Base-by-base conservation (phyloP, 352 stramenopile species). In the Globisporangium recalcitrans region DNA sequence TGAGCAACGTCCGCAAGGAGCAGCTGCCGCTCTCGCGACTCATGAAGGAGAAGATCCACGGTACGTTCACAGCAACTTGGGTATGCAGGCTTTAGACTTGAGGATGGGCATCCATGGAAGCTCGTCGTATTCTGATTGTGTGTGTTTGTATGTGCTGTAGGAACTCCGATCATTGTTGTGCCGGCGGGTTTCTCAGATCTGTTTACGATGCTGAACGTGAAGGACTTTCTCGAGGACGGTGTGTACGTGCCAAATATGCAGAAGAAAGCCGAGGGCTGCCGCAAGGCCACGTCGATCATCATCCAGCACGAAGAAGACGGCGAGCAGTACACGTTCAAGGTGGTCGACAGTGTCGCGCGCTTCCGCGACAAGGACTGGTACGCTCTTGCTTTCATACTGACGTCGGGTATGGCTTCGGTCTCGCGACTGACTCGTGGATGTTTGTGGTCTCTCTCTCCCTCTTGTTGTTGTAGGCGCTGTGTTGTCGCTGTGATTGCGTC, bases 101-200 rank as follows among this genome's bases (percentile, higher is more conserved):
- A 21, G 3, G 0, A 38, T 36, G 36, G 7, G 9, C 11, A 16
- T 47, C 4, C 22, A 21, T 19, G 29, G n/a, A 22, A 13, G 0
- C 40, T 46, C 1, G 31, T 8, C 19, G 26, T 34, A n/a, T 27
- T 36, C 13, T 19, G 10, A 42, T 7, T 52, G 19, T 13, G 19
- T 54, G 1, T 36, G 46, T 61, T 13, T 9, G 56, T 31, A 21
- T 14, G 27, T 58, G 10, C 16, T 14, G 21, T 54, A 90, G 81
- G 85, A 22, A 96, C 81, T 8, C 87, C 87, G n/a, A 96, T 97
- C 58, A 97, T 97, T 72, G 85, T 97, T 27, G 84, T 97, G 9
- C 90, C 90, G 0, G 88, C 87, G 0, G 87, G 88, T 2, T 90
- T 90, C 52, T 94, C 85, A 27, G 85, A 96, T 52, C 52, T 96